Conservation (phyloP, 495 filamentous ascomycete species). For the Rhypophila decipiens region DNA sequence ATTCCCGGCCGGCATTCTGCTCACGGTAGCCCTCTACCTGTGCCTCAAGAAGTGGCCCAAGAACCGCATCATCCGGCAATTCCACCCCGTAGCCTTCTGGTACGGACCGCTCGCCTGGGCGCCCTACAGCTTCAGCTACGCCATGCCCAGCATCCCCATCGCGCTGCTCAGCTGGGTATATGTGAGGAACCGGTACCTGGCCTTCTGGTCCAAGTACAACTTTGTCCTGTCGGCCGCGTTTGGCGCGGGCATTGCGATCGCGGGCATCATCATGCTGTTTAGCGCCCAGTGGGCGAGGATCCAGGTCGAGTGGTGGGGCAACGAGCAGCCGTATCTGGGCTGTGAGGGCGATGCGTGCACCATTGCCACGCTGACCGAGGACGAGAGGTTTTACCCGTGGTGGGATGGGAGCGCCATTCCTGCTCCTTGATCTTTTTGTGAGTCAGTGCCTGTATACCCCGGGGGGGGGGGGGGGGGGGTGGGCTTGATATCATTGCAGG, state of each 20-base stretch:
- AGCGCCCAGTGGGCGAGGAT: slow-evolving; percentile 20
- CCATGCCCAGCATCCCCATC: slow-evolving; percentile 27
- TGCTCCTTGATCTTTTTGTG: background rate
- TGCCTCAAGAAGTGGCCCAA: slow-evolving; percentile 16
- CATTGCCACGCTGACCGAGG: slow-evolving; percentile 17
- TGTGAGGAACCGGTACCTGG: slow-evolving; percentile 25
- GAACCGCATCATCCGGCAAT: slow-evolving; percentile 24
- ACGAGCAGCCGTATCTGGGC: slow-evolving; percentile 21
- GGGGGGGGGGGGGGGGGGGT: too few species aligned
- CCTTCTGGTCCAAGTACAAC: slow-evolving; percentile 22
- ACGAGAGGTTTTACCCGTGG: slow-evolving; percentile 10
- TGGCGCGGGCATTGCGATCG: slow-evolving; percentile 27
- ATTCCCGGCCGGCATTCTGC: slow-evolving; percentile 28
- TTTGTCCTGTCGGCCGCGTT: slow-evolving; percentile 33
- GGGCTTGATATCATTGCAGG: too few species aligned
- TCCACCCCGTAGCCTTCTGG: slow-evolving; percentile 31
- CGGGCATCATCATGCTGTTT: slow-evolving; percentile 35
- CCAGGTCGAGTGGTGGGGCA: slow-evolving; percentile 34
- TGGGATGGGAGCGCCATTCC: background rate
- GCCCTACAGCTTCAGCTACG: slow-evolving; percentile 29
- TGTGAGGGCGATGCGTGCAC: slow-evolving; percentile 26
- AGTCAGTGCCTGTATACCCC: too few species aligned
- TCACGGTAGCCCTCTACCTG: slow-evolving; percentile 21
- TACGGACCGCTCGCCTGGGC: slow-evolving; percentile 25
- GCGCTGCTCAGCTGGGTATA: slow-evolving; percentile 32